These are phyloP conservation scores for Leishmania tropica DNA, from an alignment of 208 protist species.

Conservation along the genomic window DNA sequence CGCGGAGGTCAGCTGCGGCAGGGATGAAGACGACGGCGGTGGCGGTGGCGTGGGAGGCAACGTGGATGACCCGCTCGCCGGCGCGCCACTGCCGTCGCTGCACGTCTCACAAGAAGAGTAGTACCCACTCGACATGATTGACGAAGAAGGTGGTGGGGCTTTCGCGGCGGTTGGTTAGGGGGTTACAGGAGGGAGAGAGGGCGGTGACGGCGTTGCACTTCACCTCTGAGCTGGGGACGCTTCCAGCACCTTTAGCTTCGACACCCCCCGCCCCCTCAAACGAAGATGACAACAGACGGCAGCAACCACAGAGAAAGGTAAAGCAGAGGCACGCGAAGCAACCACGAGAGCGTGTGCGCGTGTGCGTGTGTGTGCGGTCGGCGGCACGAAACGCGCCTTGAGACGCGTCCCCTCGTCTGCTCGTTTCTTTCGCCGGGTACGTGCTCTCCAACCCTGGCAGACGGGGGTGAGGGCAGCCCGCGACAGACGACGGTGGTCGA, in stretches of 20 bases:
- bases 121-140: not conserved
- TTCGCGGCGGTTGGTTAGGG: not conserved
- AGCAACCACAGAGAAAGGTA: not conserved
- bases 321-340: not conserved
- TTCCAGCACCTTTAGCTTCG: too few species aligned
- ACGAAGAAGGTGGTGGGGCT: not conserved
- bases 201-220: not conserved
- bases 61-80: not conserved
- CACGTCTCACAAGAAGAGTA: not conserved
- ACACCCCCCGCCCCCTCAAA: too few species aligned
- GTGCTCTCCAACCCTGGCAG: not conserved
- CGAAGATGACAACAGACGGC: too few species aligned
- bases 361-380: not conserved
- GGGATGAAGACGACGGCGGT: not conserved
- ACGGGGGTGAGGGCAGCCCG: not conserved
- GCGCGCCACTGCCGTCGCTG: not conserved
- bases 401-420: too few species aligned
- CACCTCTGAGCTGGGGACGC: not conserved
- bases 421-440: not conserved
- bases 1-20: slow-evolving; percentile 14
- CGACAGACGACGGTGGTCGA: not conserved
- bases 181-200: not conserved
- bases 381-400: not conserved
- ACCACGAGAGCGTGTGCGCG: not conserved
- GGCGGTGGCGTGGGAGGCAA: not conserved